Evolutionary conservation across 1,284 basidiomycete genomes (phyloP), one percentile per base, ranked within the genome.

Genomic region (Boletellus deceptivus): DNA sequence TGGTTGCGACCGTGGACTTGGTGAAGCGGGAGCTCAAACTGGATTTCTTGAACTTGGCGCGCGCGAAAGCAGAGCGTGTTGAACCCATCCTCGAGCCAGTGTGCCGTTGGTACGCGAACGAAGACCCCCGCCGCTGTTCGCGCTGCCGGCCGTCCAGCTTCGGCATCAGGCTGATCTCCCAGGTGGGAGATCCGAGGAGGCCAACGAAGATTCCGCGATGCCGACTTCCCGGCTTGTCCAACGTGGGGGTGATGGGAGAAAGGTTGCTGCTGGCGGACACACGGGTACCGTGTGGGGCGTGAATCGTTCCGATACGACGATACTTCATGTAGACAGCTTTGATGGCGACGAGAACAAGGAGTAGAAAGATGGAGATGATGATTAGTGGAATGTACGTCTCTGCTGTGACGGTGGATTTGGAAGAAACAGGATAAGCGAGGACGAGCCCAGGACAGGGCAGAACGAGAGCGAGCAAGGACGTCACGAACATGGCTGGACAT

Each of bases 131-230:
- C 13, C 20, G 33, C 31, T 38, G 53, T 9, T 16, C 27, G 14
- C 37, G 51, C 37, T 49, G 48, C 53, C 61, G 52, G 13, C 44
- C 33, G 44, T 52, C 44, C 39, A 62, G 35, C n/a, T 46, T 55
- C 11, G 61, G 54, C 9, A 47, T 48, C 36, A 57, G 39, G 11
- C 24, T 44, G 3, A 59, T 65, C 50, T 67, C 64, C 67, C 68
- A 70, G 14, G 48, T 10, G 24, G 64, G 64, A 10, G 68, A 70
- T 25, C 64, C 64, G 17, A 67, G 54, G 39, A 55, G 69, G 10
- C 64, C 68, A 9, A 67, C 55, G 40, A 62, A 38, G 22, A 70
- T 22, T 2, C 56, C 64, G 6, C 49, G 44, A 20, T 48, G 34
- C 25, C 33, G 36, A 43, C 41, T 20, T 22, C 17, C 47, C 17